Conservation (phyloP, 192 early-diverging fungal genomes). For the Backusella australiensis region DNA sequence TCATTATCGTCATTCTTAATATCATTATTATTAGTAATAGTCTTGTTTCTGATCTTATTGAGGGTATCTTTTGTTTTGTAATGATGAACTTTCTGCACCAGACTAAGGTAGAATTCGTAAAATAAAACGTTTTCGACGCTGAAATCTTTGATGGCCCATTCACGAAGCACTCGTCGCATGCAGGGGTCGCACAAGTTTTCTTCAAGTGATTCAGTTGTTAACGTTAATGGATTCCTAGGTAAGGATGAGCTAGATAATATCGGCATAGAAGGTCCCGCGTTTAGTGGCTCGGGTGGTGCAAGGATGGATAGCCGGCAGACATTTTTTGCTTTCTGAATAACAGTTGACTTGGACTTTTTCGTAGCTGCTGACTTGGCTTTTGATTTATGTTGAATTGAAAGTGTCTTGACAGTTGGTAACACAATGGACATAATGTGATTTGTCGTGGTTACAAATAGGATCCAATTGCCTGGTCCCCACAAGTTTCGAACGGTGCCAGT, state of each 20-base stretch:
- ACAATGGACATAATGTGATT: conserved; percentile 8
- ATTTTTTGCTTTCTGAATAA: not conserved
- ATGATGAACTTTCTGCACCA: not conserved
- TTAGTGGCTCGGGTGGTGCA: not conserved
- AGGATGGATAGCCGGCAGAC: not conserved
- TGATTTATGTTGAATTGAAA: not conserved
- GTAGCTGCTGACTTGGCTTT: not conserved
- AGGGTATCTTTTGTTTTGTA: not conserved
- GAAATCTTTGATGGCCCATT: conserved; percentile 23
- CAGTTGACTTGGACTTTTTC: not conserved
- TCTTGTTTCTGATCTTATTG: not conserved
- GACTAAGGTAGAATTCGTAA: conserved; percentile 14
- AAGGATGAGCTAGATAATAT: not conserved
- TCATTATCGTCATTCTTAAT: no score
- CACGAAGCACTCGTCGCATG: not conserved
- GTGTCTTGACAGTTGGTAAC: not conserved
- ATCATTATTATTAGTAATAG: not conserved
- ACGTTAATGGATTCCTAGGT: not conserved
- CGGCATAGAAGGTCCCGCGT: not conserved
- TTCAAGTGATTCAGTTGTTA: conserved; percentile 10
- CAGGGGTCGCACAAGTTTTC: not conserved
- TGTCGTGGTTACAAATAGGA: not conserved
- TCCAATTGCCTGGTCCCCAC: conserved; percentile 8
- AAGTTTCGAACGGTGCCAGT: not conserved
- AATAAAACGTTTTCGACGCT: conserved; percentile 27